Percentiles rank a stretch among this genome's conserved stretches.
phyloP scores from a whole-genome alignment of 305 asterid genomes.

The Nicotiana rustica region DNA sequence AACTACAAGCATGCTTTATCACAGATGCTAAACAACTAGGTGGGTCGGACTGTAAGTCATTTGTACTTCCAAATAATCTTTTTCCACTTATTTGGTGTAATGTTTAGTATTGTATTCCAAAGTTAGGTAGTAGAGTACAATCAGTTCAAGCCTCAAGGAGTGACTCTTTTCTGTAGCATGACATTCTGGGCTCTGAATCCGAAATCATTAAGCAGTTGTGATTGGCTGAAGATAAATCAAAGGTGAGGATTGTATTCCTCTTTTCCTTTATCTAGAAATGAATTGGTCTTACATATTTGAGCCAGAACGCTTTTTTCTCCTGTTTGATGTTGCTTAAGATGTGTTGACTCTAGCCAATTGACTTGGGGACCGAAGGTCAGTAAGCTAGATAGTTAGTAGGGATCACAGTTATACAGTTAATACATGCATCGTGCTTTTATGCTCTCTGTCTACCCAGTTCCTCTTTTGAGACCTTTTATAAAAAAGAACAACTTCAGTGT shows the following conservation, averaged over 20 bases:
- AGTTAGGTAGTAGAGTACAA: slow-evolving; percentile 9
- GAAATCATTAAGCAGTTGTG: slow-evolving; percentile 1
- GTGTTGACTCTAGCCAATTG: neutral
- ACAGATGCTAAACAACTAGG: neutral
- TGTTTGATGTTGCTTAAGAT: slow-evolving; percentile 2
- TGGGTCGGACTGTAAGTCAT: neutral
- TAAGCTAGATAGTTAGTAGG: neutral
- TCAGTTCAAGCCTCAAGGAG: neutral
- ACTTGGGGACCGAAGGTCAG: neutral
- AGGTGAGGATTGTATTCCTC: neutral
- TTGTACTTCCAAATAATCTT: slow-evolving; percentile 21
- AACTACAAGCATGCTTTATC: slow-evolving; percentile 4
- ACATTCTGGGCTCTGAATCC: slow-evolving; percentile 17
- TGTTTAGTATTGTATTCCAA: slow-evolving; percentile 14
- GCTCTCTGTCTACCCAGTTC: neutral
- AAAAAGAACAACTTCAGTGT: neutral
- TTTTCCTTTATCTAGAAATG: slow-evolving; percentile 21
- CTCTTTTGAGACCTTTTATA: neutral
- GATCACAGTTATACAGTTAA: neutral
- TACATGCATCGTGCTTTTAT: neutral
- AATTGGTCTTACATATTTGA: slow-evolving; percentile 13
- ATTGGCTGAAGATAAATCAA: slow-evolving; percentile 15
- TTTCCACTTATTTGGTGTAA: slow-evolving; percentile 10
- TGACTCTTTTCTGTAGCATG: slow-evolving; percentile 32
- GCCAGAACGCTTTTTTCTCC: neutral